phyloP scores from a whole-genome alignment of 2,329 filamentous ascomycete species.

The Claviceps quebecensis region DNA sequence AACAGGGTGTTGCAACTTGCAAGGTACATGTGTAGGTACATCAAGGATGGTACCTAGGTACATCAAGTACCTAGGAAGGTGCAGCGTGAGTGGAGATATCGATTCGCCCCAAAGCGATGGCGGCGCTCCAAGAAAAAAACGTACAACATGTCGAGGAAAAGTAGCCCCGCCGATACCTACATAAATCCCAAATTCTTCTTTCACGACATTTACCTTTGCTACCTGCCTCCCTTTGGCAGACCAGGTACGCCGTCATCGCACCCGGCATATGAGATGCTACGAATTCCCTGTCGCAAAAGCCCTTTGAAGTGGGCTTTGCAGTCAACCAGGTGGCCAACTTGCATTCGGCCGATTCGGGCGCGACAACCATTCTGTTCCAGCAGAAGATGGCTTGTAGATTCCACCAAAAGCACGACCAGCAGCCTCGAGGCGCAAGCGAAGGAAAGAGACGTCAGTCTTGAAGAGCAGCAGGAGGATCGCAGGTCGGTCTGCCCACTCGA shows the following conservation, averaged over 20 bases:
- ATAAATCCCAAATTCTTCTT: too few relatives aligned
- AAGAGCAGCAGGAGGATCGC: neutral
- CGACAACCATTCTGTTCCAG: slow-evolving; percentile 1
- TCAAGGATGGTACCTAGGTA: too few relatives aligned
- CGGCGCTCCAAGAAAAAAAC: too few relatives aligned
- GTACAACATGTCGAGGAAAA: too few relatives aligned
- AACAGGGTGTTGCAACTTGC: neutral
- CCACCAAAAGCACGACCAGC: neutral
- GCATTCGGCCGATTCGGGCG: neutral
- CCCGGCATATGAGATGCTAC: slow-evolving; percentile 16
- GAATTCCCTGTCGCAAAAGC: slow-evolving; percentile 10
- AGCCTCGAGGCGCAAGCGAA: neutral
- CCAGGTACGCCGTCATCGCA: neutral
- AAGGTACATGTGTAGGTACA: too few relatives aligned
- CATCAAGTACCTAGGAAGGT: too few relatives aligned
- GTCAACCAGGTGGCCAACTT: neutral
- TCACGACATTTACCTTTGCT: neutral
- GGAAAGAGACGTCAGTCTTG: neutral
- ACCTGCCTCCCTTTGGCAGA: neutral
- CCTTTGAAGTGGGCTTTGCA: slow-evolving; percentile 5
- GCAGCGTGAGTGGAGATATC: too few relatives aligned
- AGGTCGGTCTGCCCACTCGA: neutral
- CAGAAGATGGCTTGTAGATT: neutral
- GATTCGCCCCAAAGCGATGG: too few relatives aligned
- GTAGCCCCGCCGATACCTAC: too few relatives aligned